phyloP scores from a whole-genome alignment of 2,329 filamentous ascomycete species.

The Ascosphaera aggregata region DNA sequence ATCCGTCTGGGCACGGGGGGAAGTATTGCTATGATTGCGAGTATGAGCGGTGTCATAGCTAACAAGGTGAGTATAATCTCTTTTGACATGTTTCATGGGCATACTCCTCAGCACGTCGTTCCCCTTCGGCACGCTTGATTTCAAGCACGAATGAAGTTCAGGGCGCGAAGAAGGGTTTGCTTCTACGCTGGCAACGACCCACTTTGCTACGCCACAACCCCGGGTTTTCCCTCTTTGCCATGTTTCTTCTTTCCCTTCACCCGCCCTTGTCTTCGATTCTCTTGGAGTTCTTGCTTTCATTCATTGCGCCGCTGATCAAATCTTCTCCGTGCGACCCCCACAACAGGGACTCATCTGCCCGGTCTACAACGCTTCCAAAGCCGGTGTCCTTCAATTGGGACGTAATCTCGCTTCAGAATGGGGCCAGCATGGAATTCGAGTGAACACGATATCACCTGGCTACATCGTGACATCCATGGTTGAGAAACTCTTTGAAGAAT shows the following conservation, averaged over 20 bases:
- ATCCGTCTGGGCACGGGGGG: slow-evolving; percentile 28
- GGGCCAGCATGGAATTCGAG: slow-evolving; percentile 24
- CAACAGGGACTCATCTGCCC: slow-evolving; percentile 24
- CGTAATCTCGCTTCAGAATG: slow-evolving; percentile 26
- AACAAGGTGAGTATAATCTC: slow-evolving; percentile 21
- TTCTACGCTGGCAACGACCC: not conserved
- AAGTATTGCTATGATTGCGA: slow-evolving; percentile 38
- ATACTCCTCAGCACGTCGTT: not conserved
- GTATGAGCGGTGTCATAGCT: slow-evolving; percentile 37
- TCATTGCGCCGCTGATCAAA: no score
- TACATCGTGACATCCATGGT: slow-evolving; percentile 26
- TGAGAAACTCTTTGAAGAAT: slow-evolving; percentile 27
- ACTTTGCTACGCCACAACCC: no score
- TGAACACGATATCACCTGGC: slow-evolving; percentile 25
- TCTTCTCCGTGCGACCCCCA: no score
- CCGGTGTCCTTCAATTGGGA: slow-evolving; percentile 23
- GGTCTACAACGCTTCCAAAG: slow-evolving; percentile 26
- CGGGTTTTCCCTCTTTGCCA: no score
- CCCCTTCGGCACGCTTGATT: not conserved
- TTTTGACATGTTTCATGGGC: not conserved
- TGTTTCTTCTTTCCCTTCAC: not conserved
- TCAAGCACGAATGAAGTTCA: not conserved
- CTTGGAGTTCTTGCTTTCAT: no score
- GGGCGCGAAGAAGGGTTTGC: not conserved
- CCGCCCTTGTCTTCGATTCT: not conserved